phyloP scores from a whole-genome alignment of 768 basidiomycete species.

The Exsudoporus frostii region DNA sequence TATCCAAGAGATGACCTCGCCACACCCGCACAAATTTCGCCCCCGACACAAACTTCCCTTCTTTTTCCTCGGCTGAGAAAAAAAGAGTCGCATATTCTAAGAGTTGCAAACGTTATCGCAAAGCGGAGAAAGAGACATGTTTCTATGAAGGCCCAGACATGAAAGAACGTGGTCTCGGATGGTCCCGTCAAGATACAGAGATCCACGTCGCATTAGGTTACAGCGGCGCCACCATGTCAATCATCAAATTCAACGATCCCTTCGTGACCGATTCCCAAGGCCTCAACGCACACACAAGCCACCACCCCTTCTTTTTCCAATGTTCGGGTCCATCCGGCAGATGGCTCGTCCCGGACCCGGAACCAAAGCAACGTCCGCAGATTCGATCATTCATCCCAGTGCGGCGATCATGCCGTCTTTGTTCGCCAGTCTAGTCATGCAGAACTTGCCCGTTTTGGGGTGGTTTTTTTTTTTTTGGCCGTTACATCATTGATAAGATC shows the following conservation, averaged over 20 bases:
- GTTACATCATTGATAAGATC: background rate
- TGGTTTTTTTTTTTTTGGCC: background rate
- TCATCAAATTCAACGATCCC: constrained; percentile 1
- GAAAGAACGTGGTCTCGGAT: background rate
- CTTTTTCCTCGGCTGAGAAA: background rate
- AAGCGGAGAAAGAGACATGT: background rate
- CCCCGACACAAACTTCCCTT: background rate
- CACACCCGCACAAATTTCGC: constrained; percentile 9
- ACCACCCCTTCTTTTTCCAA: background rate
- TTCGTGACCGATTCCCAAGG: background rate
- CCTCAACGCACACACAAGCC: background rate
- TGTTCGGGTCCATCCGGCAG: background rate
- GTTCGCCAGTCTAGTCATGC: background rate
- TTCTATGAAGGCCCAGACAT: background rate
- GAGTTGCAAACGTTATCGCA: background rate
- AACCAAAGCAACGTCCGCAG: background rate
- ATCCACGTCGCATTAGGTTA: background rate
- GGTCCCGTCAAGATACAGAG: background rate
- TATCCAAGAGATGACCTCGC: background rate
- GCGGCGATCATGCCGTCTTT: constrained; percentile 7
- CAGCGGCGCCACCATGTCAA: background rate
- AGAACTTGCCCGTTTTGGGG: background rate
- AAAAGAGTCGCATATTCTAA: background rate
- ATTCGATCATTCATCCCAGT: background rate
- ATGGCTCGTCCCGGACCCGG: background rate